Conservation (phyloP, 2,329 filamentous ascomycete species). For the Fusarium heterosporum region DNA sequence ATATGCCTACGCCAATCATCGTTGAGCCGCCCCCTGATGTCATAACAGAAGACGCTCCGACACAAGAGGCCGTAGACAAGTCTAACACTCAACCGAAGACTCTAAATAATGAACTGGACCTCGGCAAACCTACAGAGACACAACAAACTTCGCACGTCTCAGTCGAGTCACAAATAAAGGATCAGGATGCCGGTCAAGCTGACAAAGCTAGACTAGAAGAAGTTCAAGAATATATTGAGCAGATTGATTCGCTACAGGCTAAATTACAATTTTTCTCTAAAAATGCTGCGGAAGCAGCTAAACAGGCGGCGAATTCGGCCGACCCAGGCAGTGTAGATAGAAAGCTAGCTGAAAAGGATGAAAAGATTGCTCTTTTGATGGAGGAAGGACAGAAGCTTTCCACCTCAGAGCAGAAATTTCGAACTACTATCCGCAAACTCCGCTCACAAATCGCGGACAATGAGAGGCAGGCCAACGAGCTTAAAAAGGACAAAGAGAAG, state of each 20-base stretch:
- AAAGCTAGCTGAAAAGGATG: slow-evolving; percentile 88
- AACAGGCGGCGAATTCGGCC: slow-evolving; percentile 72
- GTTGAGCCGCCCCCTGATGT: slow-evolving; percentile 15
- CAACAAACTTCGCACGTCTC: neutral
- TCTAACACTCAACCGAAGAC: slow-evolving; percentile 6
- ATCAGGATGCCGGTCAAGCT: slow-evolving; percentile 43
- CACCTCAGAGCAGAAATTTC: slow-evolving; percentile 85
- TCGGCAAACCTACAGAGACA: slow-evolving; percentile 2
- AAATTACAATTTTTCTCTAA: slow-evolving; percentile 91
- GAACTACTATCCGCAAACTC: slow-evolving; percentile 85
- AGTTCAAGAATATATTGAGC: slow-evolving; percentile 83
- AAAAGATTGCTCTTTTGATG: slow-evolving; percentile 88
- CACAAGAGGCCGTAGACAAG: slow-evolving; percentile 6
- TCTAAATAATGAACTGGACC: neutral
- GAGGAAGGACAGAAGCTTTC: slow-evolving; percentile 92
- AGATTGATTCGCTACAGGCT: slow-evolving; percentile 89
- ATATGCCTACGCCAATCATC: slow-evolving; percentile 12
- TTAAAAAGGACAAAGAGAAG: slow-evolving; percentile 70
- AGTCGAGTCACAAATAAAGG: slow-evolving; percentile 6
- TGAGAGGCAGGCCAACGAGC: slow-evolving; percentile 72
- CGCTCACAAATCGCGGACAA: slow-evolving; percentile 73
- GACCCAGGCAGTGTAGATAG: slow-evolving; percentile 76
- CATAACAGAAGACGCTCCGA: neutral
- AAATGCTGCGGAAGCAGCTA: slow-evolving; percentile 81
- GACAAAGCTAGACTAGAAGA: slow-evolving; percentile 76